A percentile compares a stretch with the other conserved stretches of the same genome.
phyloP scores from a whole-genome alignment of 1,139 yeast species.

The Chernovozyma sophiae-reginae region DNA sequence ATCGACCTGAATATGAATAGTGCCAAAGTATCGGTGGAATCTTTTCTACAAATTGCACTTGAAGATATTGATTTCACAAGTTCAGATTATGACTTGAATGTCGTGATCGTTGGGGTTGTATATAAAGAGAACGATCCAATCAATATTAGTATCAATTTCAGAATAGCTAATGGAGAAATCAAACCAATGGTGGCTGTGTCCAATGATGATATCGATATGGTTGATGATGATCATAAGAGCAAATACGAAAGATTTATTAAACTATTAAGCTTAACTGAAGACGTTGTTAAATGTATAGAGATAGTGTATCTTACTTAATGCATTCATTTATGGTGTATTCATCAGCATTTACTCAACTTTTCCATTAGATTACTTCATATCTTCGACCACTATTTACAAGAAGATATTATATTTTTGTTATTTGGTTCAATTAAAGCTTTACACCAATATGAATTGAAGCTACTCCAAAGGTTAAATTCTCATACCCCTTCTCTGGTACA shows the following conservation, averaged over 20 bases:
- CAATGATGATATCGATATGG: conserved; percentile 22
- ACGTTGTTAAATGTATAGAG: conserved; percentile 19
- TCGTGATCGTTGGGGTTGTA: background rate
- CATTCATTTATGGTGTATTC: no score
- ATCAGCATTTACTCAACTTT: no score
- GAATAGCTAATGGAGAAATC: conserved; percentile 28
- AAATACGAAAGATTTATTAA: conserved; percentile 17
- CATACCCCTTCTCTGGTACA: conserved; percentile 83
- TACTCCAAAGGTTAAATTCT: conserved; percentile 91
- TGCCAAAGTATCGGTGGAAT: conserved; percentile 8
- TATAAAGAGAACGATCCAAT: conserved; percentile 16
- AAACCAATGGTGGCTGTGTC: no score
- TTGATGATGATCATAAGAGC: conserved; percentile 9
- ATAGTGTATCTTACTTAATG: conserved; percentile 8
- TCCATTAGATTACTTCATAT: no score
- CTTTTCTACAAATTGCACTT: conserved; percentile 18
- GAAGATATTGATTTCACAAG: conserved; percentile 23
- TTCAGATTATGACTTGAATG: conserved; percentile 17
- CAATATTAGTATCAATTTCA: conserved; percentile 17
- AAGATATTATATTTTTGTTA: no score
- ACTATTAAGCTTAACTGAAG: conserved; percentile 31
- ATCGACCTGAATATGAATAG: no score
- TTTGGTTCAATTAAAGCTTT: conserved; percentile 43
- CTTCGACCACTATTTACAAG: conserved; percentile 1
- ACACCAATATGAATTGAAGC: conserved; percentile 97